phyloP scores from a whole-genome alignment of 1,284 basidiomycete species.

The Sparassis latifolia region DNA sequence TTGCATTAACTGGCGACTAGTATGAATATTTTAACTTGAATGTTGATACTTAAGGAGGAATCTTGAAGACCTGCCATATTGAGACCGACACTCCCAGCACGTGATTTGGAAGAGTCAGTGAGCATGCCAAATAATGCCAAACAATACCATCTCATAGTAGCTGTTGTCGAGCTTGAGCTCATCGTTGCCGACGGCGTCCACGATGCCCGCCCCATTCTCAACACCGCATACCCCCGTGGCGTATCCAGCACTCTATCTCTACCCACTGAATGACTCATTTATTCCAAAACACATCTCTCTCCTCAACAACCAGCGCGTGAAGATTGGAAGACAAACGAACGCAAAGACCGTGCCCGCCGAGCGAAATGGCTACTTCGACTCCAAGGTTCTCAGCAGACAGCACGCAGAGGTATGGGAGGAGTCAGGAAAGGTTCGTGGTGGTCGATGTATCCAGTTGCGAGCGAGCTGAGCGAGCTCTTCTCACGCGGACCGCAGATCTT shows the following conservation, averaged over 20 bases:
- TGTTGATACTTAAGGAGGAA: too few relatives aligned
- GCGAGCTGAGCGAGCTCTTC: neutral
- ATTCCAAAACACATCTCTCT: constrained; percentile 94
- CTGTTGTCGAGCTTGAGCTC: constrained; percentile 16
- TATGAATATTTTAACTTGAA: too few relatives aligned
- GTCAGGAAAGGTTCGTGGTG: constrained; percentile 61
- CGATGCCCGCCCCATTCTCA: constrained; percentile 29
- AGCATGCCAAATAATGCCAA: constrained; percentile 5
- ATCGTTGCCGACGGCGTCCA: constrained; percentile 27
- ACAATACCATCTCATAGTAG: constrained; percentile 22
- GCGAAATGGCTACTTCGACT: constrained; percentile 96
- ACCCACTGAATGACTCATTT: constrained; percentile 95
- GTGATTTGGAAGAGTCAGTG: too few relatives aligned
- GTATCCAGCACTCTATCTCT: constrained; percentile 80
- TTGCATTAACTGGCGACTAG: too few relatives aligned
- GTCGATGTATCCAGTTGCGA: too few relatives aligned
- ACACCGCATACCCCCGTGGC: constrained; percentile 25
- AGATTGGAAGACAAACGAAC: constrained; percentile 98
- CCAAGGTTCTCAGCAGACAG: constrained; percentile 91
- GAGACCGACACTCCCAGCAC: too few relatives aligned
- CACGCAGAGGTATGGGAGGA: constrained; percentile 99
- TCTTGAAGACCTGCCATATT: too few relatives aligned
- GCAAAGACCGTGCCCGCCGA: constrained; percentile 93
- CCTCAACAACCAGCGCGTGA: constrained; percentile 65
- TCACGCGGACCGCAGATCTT: constrained; percentile 57